Base-by-base conservation (phyloP, 2,329 filamentous ascomycete genomes). In the Tolypocladium inflatum region DNA sequence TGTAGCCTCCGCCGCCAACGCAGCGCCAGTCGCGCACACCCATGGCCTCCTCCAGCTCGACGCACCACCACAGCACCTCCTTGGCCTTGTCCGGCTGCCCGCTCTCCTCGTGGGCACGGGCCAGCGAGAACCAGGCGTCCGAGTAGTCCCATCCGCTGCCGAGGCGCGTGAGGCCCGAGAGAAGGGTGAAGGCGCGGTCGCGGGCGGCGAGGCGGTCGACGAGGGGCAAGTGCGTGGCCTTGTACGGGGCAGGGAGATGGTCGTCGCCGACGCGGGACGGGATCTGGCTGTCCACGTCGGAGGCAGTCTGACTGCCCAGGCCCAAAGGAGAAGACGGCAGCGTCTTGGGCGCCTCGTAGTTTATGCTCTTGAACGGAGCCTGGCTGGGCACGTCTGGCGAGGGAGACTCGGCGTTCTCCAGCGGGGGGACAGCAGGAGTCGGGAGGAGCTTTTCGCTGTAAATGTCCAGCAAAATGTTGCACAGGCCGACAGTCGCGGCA, bases 61-160 rank as follows among this genome's bases (percentile, higher is more conserved):
- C 89, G 66, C 92, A 96, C 91, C 93, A 97, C 94, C 94, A 97
- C 8, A 97, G 80, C 52, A 92, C 91, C 65, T 94, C 89, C 75
- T 92, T 95, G 17, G 94, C 89, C 76, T 93, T 96, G 42, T 94
- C 89, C 2, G 84, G 73, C 75, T 96, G 90, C 0, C 88, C 89
- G 58, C 90, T 89, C 68, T 91, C 85, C 72, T 99, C 94, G 67
- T 97, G 90, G 11, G 90, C 91, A 62, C 91, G 80, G 0, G 91
- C 90, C 39, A 99, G 81, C 5, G 88, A 84, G 67, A 91, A 93
- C 94, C 94, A 99, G 6, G 93, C 94, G 69, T 97, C 94, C 0
- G 90, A 86, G 70, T 88, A 84, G 72, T 97, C 93, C 94, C 94
- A 99, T 0, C 91, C 90, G 15, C 79, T 80, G 10, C 93, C 93